Base-by-base conservation (phyloP, 2,329 filamentous ascomycete genomes). In the Eurotiales sp. region DNA sequence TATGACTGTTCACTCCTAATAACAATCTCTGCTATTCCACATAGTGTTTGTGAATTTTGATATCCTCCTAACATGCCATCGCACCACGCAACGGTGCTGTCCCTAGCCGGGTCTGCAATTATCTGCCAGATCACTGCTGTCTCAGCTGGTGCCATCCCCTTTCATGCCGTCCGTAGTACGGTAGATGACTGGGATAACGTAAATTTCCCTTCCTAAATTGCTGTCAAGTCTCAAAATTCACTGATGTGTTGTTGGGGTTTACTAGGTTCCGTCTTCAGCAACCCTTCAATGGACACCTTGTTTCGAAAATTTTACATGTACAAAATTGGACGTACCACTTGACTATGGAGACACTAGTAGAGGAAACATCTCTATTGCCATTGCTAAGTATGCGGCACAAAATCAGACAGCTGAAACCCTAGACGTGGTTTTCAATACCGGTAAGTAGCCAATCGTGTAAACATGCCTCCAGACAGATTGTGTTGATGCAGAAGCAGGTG, bases 261-360 rank as follows among this genome's bases (percentile, higher is more conserved):
- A n/a, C 39, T 34, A 60, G 54, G 32, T 56, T 3, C 17, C 43
- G n/a, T 40, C 53, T 34, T 56, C 52, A 6, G 36, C 47, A 17
- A 40, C 48, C 11, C 37, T 58, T 15, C 15, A 47, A 29, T 58
- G 57, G 57, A 50, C 32, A 7, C 48, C 56, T 1, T 59, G 57
- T 19, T 55, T 56, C n/a, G 34, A 55, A 4, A 52, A 53, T 19
- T 58, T 39, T 23, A 52, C 46, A 17, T 56, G 60, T 40, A 54
- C 55, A 12, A 55, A 50, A 17, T 48, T 60, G 3, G 11, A 60
- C 32, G 59, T 62, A 3, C 59, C 59, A 4, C 52, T 60, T 11
- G 57, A 61, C 43, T 62, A 60, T 32, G 55, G 42, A 5, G 49
- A 61, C 39, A 27, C 42, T 22, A 46, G 51, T n/a, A 30, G 17